Evolutionary conservation across 305 asterid species (phyloP).

Genomic region (Ilex paraguariensis): DNA sequence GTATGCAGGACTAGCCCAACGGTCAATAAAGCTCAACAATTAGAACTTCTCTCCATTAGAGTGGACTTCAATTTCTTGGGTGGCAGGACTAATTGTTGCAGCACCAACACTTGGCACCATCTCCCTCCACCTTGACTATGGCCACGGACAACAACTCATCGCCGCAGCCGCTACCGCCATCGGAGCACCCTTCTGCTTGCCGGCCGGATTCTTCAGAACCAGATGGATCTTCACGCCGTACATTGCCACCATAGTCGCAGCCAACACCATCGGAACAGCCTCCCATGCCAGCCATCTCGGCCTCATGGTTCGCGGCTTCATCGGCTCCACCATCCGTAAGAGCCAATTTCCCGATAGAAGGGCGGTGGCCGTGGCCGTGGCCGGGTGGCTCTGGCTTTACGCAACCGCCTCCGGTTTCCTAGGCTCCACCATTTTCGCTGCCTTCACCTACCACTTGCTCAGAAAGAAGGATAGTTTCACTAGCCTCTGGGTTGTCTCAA

Average conservation of each 20-base stretch:
- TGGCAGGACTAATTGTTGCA: too few relatives aligned
- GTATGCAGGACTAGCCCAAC: not conserved
- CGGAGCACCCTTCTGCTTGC: conserved; percentile 90
- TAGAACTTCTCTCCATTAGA: too few relatives aligned
- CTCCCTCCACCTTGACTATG: conserved; percentile 65
- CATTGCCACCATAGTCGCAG: conserved; percentile 60
- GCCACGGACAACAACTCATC: conserved; percentile 52
- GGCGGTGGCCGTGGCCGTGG: conserved; percentile 43
- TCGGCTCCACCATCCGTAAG: conserved; percentile 42
- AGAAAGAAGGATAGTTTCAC: conserved; percentile 60
- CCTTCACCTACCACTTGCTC: conserved; percentile 72
- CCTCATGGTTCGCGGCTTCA: conserved; percentile 62
- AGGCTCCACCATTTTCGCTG: conserved; percentile 70
- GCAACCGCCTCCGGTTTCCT: conserved; percentile 67
- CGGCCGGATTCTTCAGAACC: conserved; percentile 68
- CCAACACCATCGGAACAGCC: conserved; percentile 58
- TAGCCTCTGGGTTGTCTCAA: conserved; percentile 76
- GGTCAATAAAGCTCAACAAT: too few relatives aligned
- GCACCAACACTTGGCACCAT: conserved; percentile 11
- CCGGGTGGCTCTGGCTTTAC: conserved; percentile 71
- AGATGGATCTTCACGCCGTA: conserved; percentile 75
- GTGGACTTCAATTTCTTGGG: too few relatives aligned
- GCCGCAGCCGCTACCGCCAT: conserved; percentile 68
- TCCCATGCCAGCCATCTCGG: conserved; percentile 74
- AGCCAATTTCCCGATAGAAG: conserved; percentile 44